Base-by-base conservation (phyloP, 75 land plant species). In the Isoetes taiwanensis region DNA sequence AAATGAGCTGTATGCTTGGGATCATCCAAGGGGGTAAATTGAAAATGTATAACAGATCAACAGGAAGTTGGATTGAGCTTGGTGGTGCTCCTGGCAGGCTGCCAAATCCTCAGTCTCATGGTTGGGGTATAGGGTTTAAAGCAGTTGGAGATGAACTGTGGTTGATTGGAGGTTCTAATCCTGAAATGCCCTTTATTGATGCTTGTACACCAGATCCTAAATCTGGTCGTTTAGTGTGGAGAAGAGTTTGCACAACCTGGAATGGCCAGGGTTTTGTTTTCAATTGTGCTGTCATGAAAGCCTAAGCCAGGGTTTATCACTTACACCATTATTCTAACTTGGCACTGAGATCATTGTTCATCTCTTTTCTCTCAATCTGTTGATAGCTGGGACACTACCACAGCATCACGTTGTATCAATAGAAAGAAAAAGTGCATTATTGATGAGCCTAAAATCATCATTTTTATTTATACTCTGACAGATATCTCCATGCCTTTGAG, bases 101-200 rank as follows among this genome's bases (percentile, higher is more conserved):
- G 67, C 64, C 14, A 65, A 30, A 28, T 72, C 74, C 2, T 52
- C 62, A 46, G 16, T n/a, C n/a, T 55, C 72, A 80, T 60, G 83
- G 79, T 5, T 80, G 83, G 79, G 79, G 76, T 9, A 24, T 80
- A 29, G 76, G 75, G 19, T 80, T 80, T 41, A 64, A 71, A 43
- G 73, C 73, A 1, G 68, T 80, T 40, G 79, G 66, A 12, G 72
- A 72, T 20, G 64, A 43, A 40, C 59, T 78, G 19, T 48, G 73
- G 30, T 64, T 77, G 2, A 72, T 72, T 41, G 76, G 72, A 11
- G 81, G 81, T 17, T 68, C 64, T 10, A 28, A 54, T 1, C 58
- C 50, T 10, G 69, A 66, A 9, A 65, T 67, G 10, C 72, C 57
- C 41, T 38, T 4, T 9, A 52, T 75, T 31, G 78, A 70, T 32